A percentile compares a stretch with the other conserved stretches of the same genome.
These are phyloP conservation scores for Barbarea vulgaris DNA, from an alignment of 345 rosid genomes.

Conservation along the genomic window DNA sequence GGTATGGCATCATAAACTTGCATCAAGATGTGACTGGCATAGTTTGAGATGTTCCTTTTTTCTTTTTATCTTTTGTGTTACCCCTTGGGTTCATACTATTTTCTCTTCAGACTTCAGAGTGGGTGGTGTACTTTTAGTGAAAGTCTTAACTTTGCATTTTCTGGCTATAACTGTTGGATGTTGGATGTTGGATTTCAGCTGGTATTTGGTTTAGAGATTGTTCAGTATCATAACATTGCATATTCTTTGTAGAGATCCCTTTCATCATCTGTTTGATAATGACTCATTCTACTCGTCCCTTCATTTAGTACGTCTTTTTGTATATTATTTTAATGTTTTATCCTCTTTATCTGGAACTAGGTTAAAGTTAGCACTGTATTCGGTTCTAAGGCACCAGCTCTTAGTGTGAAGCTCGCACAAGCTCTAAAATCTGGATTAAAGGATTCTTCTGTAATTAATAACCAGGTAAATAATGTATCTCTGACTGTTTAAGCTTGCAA, in stretches of 20 bases:
- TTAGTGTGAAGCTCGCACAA: constrained; percentile 68
- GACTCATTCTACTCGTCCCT: neutral
- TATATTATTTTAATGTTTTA: neutral
- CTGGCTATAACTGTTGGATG: constrained; percentile 2
- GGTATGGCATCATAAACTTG: constrained; percentile 47
- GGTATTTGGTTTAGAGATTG: neutral
- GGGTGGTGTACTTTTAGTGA: neutral
- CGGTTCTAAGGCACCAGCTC: constrained; percentile 81
- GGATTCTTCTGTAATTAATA: constrained; percentile 60
- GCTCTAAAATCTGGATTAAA: constrained; percentile 55
- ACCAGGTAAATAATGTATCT: constrained; percentile 54
- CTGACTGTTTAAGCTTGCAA: neutral
- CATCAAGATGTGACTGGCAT: constrained; percentile 23
- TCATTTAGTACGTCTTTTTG: neutral
- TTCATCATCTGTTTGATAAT: neutral
- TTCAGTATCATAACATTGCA: constrained; percentile 1
- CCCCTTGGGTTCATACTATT: too few species aligned
- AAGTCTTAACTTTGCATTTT: neutral
- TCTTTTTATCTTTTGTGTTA: too few species aligned
- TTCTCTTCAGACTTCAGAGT: too few species aligned
- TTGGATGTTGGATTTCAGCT: neutral
- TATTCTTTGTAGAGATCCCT: neutral
- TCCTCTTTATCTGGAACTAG: constrained; percentile 44
- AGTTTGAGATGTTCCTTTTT: constrained; percentile 4
- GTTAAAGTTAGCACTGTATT: constrained; percentile 84